These are phyloP conservation scores for Colletotrichum sp. DNA, from an alignment of 2,329 filamentous ascomycete genomes.

Conservation along the genomic window DNA sequence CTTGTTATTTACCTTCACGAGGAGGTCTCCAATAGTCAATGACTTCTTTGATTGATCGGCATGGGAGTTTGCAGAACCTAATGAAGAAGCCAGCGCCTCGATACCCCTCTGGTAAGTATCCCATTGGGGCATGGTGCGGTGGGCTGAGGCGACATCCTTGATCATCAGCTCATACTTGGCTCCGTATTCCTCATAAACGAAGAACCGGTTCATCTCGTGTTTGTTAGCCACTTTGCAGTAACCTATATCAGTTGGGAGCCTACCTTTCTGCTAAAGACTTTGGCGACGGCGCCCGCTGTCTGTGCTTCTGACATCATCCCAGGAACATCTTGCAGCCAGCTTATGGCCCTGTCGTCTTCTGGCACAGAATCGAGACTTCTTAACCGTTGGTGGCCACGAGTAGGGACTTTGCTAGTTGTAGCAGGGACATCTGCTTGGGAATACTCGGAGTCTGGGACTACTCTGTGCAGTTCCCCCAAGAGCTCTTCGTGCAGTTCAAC, in stretches of 20 bases:
- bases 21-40: constrained; percentile 80
- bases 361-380: constrained; percentile 52
- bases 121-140: constrained; percentile 75
- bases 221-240: not conserved
- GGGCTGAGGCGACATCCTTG: constrained; percentile 73
- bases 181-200: constrained; percentile 89
- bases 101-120: constrained; percentile 83
- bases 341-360: constrained; percentile 38
- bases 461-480: constrained; percentile 73
- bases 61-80: constrained; percentile 72
- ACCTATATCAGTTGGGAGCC: constrained; percentile 1
- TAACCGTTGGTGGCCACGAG: constrained; percentile 48
- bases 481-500: constrained; percentile 84
- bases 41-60: constrained; percentile 73
- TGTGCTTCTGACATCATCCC: constrained; percentile 63
- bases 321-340: constrained; percentile 51
- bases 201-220: constrained; percentile 77
- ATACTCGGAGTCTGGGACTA: constrained; percentile 73
- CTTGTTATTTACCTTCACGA: constrained; percentile 75
- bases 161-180: constrained; percentile 88
- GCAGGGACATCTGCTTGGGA: constrained; percentile 44
- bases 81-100: constrained; percentile 78
- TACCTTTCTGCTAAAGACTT: constrained; percentile 65
- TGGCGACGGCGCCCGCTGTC: constrained; percentile 65
- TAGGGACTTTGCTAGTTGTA: constrained; percentile 16